A percentile compares a stretch with the other conserved stretches of the same genome.
Conservation (phyloP, 441 rosid genomes). For the Euphorbia neoarborescens region DNA sequence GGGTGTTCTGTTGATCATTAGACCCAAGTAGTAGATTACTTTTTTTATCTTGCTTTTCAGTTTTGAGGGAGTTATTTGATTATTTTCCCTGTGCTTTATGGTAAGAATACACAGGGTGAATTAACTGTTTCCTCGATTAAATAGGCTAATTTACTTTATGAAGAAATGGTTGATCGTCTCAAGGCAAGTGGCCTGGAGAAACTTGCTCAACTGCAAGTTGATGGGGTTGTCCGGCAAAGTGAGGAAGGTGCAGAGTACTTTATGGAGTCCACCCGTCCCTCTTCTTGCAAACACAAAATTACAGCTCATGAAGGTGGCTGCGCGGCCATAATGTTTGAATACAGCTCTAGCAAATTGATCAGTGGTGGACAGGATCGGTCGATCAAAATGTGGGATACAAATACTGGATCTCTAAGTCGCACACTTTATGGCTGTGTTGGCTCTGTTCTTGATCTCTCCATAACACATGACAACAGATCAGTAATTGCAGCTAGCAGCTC, state of each 20-base stretch:
- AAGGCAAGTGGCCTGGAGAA: conserved; percentile 78
- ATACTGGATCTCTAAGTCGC: conserved; percentile 49
- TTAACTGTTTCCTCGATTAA: conserved; percentile 11
- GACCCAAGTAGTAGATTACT: too few relatives aligned
- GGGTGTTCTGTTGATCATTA: neutral
- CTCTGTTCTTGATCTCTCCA: conserved; percentile 72
- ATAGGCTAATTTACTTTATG: conserved; percentile 80
- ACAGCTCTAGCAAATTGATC: conserved; percentile 60
- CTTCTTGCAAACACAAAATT: conserved; percentile 64
- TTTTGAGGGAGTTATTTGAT: neutral
- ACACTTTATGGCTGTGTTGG: conserved; percentile 76
- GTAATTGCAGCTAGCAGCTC: conserved; percentile 91
- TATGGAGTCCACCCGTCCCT: conserved; percentile 58
- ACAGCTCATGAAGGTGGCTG: conserved; percentile 91
- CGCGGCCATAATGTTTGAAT: conserved; percentile 68
- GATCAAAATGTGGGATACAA: conserved; percentile 83
- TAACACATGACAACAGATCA: conserved; percentile 71
- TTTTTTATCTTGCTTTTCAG: conserved; percentile 1
- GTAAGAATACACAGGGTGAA: conserved; percentile 1
- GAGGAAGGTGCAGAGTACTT: conserved; percentile 87
- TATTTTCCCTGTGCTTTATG: neutral
- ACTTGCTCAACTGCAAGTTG: conserved; percentile 87
- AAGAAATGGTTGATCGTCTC: conserved; percentile 73
- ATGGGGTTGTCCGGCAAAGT: conserved; percentile 79
- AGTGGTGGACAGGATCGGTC: conserved; percentile 83